Conservation (phyloP, 2,329 filamentous ascomycete genomes). For the Penicillium concentricum region DNA sequence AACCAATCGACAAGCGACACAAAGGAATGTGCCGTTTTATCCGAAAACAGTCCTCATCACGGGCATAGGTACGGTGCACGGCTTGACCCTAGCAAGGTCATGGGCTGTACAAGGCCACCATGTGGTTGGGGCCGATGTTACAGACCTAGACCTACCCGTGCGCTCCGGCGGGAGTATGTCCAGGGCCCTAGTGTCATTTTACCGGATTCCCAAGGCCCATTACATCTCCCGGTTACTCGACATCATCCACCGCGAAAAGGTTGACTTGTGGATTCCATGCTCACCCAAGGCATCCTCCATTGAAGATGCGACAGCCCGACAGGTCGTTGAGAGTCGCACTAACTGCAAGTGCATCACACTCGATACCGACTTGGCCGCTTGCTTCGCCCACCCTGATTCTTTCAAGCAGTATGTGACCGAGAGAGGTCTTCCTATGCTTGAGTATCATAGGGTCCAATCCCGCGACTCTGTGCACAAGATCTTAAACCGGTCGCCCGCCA, state of each 20-base stretch:
- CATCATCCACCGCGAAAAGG: conserved; percentile 59
- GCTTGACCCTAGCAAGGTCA: conserved; percentile 63
- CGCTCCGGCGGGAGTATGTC: conserved; percentile 60
- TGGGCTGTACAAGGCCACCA: conserved; percentile 65
- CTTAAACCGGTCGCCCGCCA: conserved; percentile 46
- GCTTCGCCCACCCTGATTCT: conserved; percentile 62
- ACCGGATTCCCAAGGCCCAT: conserved; percentile 47
- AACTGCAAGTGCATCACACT: conserved; percentile 65
- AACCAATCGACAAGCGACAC: conserved; percentile 21
- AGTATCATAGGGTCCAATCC: conserved; percentile 55
- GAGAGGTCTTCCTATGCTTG: conserved; percentile 56
- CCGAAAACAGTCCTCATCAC: conserved; percentile 66
- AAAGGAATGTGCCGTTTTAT: conserved; percentile 37
- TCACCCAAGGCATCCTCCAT: conserved; percentile 66
- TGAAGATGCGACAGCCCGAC: conserved; percentile 65
- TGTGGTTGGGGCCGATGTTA: conserved; percentile 71
- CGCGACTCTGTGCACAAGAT: conserved; percentile 54
- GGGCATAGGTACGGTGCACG: conserved; percentile 71
- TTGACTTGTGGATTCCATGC: conserved; percentile 72
- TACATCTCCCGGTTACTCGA: conserved; percentile 60
- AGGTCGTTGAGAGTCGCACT: conserved; percentile 59
- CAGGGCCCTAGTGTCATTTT: conserved; percentile 55
- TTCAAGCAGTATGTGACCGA: conserved; percentile 61
- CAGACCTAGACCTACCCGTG: conserved; percentile 44
- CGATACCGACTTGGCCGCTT: conserved; percentile 54